phyloP scores from a whole-genome alignment of 768 basidiomycete species.

The Tylopilus sp. region DNA sequence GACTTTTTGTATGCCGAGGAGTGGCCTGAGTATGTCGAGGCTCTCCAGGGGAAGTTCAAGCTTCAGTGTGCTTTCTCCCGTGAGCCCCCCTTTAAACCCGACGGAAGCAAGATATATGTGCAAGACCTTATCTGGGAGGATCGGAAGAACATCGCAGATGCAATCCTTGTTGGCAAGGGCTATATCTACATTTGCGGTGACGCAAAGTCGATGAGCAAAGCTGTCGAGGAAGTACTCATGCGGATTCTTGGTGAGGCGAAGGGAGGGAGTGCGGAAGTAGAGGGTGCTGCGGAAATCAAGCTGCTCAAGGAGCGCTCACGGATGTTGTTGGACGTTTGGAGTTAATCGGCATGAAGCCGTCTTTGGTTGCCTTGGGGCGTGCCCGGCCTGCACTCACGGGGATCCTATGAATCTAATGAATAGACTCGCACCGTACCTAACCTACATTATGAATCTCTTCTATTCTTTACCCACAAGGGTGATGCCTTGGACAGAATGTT shows the following conservation, averaged over 20 bases:
- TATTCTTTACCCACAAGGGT: not conserved
- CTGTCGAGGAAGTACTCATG: conserved; percentile 87
- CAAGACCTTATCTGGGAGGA: conserved; percentile 94
- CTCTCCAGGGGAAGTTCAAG: conserved; percentile 88
- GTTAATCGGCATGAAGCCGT: conserved; percentile 39
- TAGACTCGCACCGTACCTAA: conserved; percentile 17
- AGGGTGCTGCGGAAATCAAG: conserved; percentile 90
- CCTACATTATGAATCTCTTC: conserved; percentile 4
- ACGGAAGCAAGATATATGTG: conserved; percentile 97
- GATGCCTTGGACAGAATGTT: not conserved
- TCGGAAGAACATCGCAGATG: conserved; percentile 75
- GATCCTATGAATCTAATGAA: conserved; percentile 11
- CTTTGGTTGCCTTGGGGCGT: not conserved
- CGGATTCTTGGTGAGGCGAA: conserved; percentile 89
- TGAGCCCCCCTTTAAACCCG: conserved; percentile 78
- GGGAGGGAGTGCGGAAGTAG: conserved; percentile 82
- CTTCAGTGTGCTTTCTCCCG: conserved; percentile 91
- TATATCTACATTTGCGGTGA: conserved; percentile 97
- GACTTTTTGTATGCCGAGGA: conserved; percentile 96
- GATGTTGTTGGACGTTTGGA: conserved; percentile 88
- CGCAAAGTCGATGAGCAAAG: conserved; percentile 93
- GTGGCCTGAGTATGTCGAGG: conserved; percentile 84
- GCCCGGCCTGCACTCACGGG: conserved; percentile 2
- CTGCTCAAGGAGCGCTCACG: conserved; percentile 91
- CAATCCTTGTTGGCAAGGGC: conserved; percentile 92